Conservation (phyloP, 441 rosid genomes). For the Adansonia gregorii region DNA sequence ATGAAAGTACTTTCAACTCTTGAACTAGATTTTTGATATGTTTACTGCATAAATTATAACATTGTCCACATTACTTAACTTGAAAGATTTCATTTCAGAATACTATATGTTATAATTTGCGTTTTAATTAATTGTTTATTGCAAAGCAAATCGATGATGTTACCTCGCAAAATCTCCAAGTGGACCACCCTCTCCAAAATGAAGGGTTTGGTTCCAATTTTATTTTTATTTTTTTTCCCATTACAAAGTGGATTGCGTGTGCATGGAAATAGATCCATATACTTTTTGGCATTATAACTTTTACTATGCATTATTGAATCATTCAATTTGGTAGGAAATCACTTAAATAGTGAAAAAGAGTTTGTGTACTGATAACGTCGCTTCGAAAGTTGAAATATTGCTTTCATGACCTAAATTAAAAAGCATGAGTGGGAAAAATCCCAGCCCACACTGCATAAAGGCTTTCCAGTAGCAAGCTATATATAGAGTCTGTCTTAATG, state of each 20-base stretch:
- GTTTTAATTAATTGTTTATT: neutral
- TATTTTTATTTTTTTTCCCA: neutral
- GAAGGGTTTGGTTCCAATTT: neutral
- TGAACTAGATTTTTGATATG: neutral
- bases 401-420: neutral
- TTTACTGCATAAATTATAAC: neutral
- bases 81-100: too few relatives aligned
- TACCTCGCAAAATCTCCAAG: slow-evolving; percentile 16
- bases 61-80: neutral
- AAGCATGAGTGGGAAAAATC: too few relatives aligned
- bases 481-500: too few relatives aligned
- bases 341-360: neutral
- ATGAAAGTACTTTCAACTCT: neutral
- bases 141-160: neutral
- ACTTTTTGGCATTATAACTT: neutral
- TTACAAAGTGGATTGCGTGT: slow-evolving; percentile 8
- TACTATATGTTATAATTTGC: neutral
- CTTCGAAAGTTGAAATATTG: neutral
- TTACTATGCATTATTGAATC: neutral
- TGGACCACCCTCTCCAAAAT: neutral
- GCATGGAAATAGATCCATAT: neutral
- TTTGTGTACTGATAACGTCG: too few relatives aligned
- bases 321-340: neutral
- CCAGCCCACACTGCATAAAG: too few relatives aligned
- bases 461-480: too few relatives aligned